A percentile compares a stretch with the other conserved stretches of the same genome.
phyloP scores from a whole-genome alignment of 805 yeast species.

The Komagataella kurtzmanii region DNA sequence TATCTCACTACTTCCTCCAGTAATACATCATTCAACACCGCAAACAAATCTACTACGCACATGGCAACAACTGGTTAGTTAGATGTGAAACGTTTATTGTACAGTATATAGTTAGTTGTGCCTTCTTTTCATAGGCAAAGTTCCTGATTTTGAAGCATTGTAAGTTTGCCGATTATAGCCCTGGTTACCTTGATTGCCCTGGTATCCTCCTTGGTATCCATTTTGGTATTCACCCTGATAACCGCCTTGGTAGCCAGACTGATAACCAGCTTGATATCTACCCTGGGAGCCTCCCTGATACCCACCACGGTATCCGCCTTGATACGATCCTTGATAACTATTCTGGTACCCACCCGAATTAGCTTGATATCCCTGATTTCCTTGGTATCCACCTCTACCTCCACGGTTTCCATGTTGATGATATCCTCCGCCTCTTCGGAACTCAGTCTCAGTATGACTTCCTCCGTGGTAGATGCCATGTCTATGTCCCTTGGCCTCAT shows the following conservation, averaged over 20 bases:
- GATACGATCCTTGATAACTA: slow-evolving; percentile 8
- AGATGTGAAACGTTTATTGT: too few relatives aligned
- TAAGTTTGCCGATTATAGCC: background rate
- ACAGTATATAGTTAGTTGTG: background rate
- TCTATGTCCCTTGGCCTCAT: slow-evolving; percentile 9
- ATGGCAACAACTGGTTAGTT: background rate
- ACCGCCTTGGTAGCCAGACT: slow-evolving; percentile 4
- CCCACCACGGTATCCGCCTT: slow-evolving; percentile 7
- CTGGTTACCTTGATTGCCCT: background rate
- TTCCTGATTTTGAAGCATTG: background rate
- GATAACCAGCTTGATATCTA: slow-evolving; percentile 7
- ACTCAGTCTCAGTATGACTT: slow-evolving; percentile 7
- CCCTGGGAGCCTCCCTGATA: slow-evolving; percentile 2
- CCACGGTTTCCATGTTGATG: slow-evolving; percentile 3
- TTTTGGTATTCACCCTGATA: background rate
- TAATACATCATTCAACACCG: too few relatives aligned
- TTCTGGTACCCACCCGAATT: slow-evolving; percentile 8
- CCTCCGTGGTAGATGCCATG: slow-evolving; percentile 1
- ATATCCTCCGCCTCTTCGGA: slow-evolving; percentile 7
- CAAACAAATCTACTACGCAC: background rate
- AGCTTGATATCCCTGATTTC: slow-evolving; percentile 8
- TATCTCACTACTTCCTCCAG: too few relatives aligned
- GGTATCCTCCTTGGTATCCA: background rate
- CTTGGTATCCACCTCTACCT: slow-evolving; percentile 9
- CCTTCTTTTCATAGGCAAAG: background rate